Evolutionary conservation across 1,284 basidiomycete species (phyloP).

Genomic region (Pterulicium gracile): DNA sequence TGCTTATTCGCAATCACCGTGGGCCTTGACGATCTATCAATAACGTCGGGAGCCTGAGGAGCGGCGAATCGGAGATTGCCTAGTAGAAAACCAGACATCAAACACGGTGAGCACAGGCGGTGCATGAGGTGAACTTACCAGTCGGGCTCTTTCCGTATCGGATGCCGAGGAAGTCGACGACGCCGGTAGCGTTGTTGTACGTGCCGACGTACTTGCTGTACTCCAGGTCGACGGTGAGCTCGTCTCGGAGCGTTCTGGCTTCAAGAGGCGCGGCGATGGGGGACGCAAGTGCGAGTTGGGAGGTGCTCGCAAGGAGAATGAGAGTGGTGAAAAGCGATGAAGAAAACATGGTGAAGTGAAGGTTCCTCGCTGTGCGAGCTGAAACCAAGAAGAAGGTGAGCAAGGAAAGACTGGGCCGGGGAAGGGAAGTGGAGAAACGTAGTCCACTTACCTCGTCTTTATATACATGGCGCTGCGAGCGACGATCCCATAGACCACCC

Average conservation of each 20-base stretch:
- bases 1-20: neutral
- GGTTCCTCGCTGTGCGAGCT: too few species aligned
- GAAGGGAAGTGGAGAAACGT: too few species aligned
- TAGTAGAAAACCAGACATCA: neutral
- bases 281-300: too few species aligned
- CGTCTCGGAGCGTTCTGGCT: neutral
- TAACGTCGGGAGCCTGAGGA: neutral
- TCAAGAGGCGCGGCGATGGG: too few species aligned
- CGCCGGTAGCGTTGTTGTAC: conserved; percentile 7
- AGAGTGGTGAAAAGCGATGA: too few species aligned
- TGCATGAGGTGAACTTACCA: neutral
- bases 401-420: too few species aligned
- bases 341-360: too few species aligned
- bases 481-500: too few species aligned
- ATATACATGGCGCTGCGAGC: too few species aligned
- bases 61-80: neutral
- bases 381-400: too few species aligned
- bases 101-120: neutral
- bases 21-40: neutral
- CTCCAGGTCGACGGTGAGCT: neutral
- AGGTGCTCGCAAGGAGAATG: too few species aligned
- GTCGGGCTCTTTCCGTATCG: neutral
- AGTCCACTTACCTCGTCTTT: too few species aligned
- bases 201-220: conserved; percentile 8
- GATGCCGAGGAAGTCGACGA: conserved; percentile 6